Conservation (phyloP, 495 filamentous ascomycete species). For the Viridothelium virens region DNA sequence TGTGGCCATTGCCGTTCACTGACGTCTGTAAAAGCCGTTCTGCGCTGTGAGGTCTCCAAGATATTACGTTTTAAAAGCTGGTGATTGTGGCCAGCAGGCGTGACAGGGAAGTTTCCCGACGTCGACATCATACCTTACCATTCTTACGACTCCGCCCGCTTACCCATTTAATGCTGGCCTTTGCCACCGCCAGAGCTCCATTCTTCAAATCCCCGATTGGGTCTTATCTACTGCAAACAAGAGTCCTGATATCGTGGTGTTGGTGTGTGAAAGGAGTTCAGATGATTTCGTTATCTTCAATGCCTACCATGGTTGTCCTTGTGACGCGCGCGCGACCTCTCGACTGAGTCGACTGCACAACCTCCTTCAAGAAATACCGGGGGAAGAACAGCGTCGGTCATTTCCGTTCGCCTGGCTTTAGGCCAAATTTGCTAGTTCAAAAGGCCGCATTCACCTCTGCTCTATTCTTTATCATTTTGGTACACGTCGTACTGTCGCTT, state of each 20-base stretch:
- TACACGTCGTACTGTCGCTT: background rate
- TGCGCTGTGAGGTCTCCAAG: no score
- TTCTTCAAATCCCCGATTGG: background rate
- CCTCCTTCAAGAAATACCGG: background rate
- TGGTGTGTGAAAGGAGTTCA: background rate
- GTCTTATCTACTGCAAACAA: background rate
- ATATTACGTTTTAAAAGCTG: background rate
- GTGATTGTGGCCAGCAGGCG: background rate
- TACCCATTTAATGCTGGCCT: background rate
- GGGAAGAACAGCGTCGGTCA: background rate
- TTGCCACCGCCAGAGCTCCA: background rate
- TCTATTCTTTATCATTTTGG: no score
- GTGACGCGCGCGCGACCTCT: slow-evolving; percentile 21
- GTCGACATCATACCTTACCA: background rate
- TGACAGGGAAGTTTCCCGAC: background rate
- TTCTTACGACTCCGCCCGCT: background rate
- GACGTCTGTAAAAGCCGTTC: no score
- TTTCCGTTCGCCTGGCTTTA: background rate
- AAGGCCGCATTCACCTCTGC: background rate
- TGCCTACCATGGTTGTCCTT: slow-evolving; percentile 16
- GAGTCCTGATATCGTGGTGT: background rate
- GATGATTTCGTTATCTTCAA: slow-evolving; percentile 10
- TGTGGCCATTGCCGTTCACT: no score
- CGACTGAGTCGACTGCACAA: slow-evolving; percentile 3
- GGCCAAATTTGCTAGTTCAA: background rate